Evolutionary conservation across 2,329 filamentous ascomycete species (phyloP), one percentile per base, ranked within the genome.

Genomic region (Clarireedia sp.): DNA sequence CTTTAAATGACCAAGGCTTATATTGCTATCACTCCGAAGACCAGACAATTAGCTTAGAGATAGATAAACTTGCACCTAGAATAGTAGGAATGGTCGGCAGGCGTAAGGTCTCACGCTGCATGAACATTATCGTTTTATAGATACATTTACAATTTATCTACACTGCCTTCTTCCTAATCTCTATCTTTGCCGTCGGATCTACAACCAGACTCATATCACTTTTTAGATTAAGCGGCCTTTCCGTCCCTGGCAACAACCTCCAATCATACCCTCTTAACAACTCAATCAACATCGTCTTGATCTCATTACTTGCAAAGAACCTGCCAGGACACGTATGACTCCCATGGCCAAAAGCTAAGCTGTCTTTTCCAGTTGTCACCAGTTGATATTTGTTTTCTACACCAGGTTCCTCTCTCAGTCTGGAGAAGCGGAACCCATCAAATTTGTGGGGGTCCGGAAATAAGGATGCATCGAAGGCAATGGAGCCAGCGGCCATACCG

Each of bases 311-410:
- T 68, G 69, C 45, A 3, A 73, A 66, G 62, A 74, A 74, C 0
- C 72, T 63, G 0, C 73, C 72, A 0, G 73, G 73, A 19, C 73
- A 75, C 7, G 71, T 71, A 50, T 73, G 70, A 38, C 66, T 64
- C 21, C 72, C 72, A 51, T 73, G 66, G 2, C 73, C 73, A 54
- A 73, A 75, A 17, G 55, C 37, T 29, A 68, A 60, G 41, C 62
- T 67, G 2, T 67, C 62, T 36, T 56, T 38, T 17, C 49, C 65
- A 3, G 69, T 71, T 4, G 69, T 67, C 4, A 67, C 66, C 29
- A 71, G 65, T 56, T 72, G 60, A 29, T 53, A 50, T 37, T 54
- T 48, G 23, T 55, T 51, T n/a, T 54, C 53, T 1, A 57, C 44
- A 1, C 57, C 52, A 21, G 21, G 38, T 21, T 46, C 41, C 12